Conservation (phyloP, 2,329 filamentous ascomycete species). For the Colletotrichum phormii region DNA sequence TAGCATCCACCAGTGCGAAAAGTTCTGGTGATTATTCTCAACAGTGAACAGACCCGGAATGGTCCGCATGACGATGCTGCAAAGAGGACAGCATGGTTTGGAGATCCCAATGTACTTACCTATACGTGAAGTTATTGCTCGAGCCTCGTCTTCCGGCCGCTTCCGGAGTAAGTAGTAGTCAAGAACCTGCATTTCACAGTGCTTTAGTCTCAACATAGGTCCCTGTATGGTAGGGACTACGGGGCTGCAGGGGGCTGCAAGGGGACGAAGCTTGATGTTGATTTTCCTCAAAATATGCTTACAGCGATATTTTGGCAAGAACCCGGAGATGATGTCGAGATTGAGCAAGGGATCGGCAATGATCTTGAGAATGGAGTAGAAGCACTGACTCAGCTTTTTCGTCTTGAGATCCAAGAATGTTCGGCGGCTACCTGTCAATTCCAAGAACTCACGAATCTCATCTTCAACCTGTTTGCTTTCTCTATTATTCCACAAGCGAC, state of each 20-base stretch:
- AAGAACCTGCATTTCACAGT: background rate
- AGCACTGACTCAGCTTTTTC: too few relatives aligned
- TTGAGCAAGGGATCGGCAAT: too few relatives aligned
- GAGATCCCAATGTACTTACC: background rate
- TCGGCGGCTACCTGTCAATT: too few relatives aligned
- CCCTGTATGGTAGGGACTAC: too few relatives aligned
- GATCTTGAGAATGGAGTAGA: too few relatives aligned
- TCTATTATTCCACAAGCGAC: background rate
- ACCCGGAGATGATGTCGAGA: too few relatives aligned
- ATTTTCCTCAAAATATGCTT: background rate
- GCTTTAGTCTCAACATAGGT: background rate
- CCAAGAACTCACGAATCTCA: too few relatives aligned
- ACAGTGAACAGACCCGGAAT: background rate
- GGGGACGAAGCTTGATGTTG: background rate
- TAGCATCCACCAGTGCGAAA: background rate
- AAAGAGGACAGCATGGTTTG: background rate
- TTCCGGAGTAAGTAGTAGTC: background rate
- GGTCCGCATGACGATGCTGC: background rate
- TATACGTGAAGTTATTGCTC: background rate
- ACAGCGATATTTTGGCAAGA: too few relatives aligned
- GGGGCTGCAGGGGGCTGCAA: background rate
- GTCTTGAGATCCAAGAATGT: too few relatives aligned
- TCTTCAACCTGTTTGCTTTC: background rate
- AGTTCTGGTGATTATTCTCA: background rate
- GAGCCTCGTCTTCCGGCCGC: too few relatives aligned